Percentiles rank a stretch among this genome's conserved stretches.
Conservation (phyloP, 2,329 filamentous ascomycete genomes). For the Byssoonygena ceratinophila region DNA sequence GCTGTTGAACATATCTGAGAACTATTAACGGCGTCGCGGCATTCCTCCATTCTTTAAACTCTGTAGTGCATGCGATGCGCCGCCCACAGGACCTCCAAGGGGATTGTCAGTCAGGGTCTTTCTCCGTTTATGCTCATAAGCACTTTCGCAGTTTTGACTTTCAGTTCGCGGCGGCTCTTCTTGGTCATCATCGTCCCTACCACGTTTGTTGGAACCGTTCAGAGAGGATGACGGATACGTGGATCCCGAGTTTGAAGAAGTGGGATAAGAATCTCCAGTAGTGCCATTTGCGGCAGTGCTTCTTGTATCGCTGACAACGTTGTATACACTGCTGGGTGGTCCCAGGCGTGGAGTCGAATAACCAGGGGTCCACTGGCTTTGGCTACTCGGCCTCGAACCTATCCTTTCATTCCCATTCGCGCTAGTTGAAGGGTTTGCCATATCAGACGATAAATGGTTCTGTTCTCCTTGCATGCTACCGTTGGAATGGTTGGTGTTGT, state of each 20-base stretch:
- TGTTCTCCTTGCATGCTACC: constrained; percentile 60
- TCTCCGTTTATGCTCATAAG: constrained; percentile 59
- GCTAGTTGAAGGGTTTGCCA: constrained; percentile 70
- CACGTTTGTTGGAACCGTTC: constrained; percentile 56
- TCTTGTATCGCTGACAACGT: constrained; percentile 73
- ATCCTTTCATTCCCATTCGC: constrained; percentile 72
- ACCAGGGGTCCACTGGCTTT: constrained; percentile 62
- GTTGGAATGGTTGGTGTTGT: constrained; percentile 56
- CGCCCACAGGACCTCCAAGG: constrained; percentile 38
- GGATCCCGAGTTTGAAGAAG: constrained; percentile 52
- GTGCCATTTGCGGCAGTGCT: constrained; percentile 53
- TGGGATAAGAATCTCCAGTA: constrained; percentile 59
- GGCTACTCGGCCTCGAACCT: constrained; percentile 65
- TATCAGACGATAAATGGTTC: constrained; percentile 66
- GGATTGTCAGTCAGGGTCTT: constrained; percentile 59
- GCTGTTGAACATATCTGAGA: no score
- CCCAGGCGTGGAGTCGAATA: constrained; percentile 65
- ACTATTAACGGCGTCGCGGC: constrained; percentile 29
- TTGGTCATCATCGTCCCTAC: constrained; percentile 53
- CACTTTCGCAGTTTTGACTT: constrained; percentile 49
- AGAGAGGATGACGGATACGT: constrained; percentile 41
- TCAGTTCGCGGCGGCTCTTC: constrained; percentile 57
- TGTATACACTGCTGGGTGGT: constrained; percentile 74
- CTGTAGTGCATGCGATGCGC: constrained; percentile 32
- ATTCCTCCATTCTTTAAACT: constrained; percentile 38